Conservation (phyloP, 176 grass and related monocot species). For the Saccharum officinarum region DNA sequence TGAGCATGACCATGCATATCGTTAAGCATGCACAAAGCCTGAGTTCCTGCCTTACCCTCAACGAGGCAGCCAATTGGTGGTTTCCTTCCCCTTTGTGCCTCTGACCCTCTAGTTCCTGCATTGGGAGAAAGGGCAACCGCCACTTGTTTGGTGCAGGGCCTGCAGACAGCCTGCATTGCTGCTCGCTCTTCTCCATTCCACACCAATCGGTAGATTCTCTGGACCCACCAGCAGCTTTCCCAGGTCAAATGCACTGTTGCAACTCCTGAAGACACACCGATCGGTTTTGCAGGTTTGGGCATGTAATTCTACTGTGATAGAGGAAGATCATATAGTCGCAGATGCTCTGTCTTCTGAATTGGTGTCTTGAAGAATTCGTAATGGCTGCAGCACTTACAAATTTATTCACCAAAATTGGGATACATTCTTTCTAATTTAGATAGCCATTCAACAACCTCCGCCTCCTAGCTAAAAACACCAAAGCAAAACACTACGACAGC, state of each 20-base stretch:
- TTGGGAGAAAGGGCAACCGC: slow-evolving; percentile 11
- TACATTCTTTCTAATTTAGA: slow-evolving; percentile 22
- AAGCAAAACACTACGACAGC: no score
- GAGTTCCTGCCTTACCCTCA: slow-evolving; percentile 10
- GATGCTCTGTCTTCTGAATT: not conserved
- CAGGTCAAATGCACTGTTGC: slow-evolving; percentile 37
- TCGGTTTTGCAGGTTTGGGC: slow-evolving; percentile 1
- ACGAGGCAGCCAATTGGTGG: slow-evolving; percentile 2
- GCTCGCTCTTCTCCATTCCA: slow-evolving; percentile 24
- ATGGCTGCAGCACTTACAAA: not conserved
- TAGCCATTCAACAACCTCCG: not conserved
- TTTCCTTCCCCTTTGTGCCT: slow-evolving; percentile 9
- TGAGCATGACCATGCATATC: slow-evolving; percentile 20
- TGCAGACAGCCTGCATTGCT: slow-evolving; percentile 45
- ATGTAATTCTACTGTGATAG: slow-evolving; percentile 7
- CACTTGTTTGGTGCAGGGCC: slow-evolving; percentile 36
- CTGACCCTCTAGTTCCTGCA: slow-evolving; percentile 17
- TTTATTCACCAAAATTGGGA: not conserved
- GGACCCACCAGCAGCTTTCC: slow-evolving; percentile 29
- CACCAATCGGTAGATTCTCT: slow-evolving; percentile 40
- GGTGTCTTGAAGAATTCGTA: slow-evolving; percentile 1
- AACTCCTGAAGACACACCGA: slow-evolving; percentile 19
- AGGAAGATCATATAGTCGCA: not conserved
- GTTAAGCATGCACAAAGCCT: slow-evolving; percentile 5
- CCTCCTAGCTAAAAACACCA: not conserved